Evolutionary conservation across 257 asterid species (phyloP), one percentile per base, ranked within the genome.

Genomic region (Ocimum tenuiflorum): DNA sequence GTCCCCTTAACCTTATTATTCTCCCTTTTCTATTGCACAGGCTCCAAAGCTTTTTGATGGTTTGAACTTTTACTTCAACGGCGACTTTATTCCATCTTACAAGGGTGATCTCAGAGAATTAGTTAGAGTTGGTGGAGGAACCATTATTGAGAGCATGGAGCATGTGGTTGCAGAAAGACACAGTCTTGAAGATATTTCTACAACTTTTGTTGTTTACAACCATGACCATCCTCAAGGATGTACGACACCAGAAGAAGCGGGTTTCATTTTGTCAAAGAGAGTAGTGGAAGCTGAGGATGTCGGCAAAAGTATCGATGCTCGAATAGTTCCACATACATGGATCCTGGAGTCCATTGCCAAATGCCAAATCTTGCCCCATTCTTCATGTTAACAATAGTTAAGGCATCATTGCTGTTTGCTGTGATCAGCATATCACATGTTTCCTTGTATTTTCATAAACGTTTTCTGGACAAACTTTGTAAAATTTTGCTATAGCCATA

Each of bases 271-370:
- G 31, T 27, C 4, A 4, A 27, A 27, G 31, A 27, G 31, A 4
- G 31, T 27, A 27, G n/a, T n/a, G n/a, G n/a, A 78, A 63, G 94
- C 97, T 1, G 69, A 70, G 64, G 68, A 71, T 54, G 50, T 80
- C 18, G 86, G 85, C 47, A 71, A 54, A 13, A 68, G 45, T 42
- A 63, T 73, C 0, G 72, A 75, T 12, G 80, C 82, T 55, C 76
- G n/a, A 36, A 82, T 73, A 54, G 56, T 82, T 69, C 85, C 85
- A 13, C 97, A 88, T 78, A 88, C 95, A 3, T 94, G 96, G 99
- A 86, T 94, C 70, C 68, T 94, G 82, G 99, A 94, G 69, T 81
- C 95, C 1, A 82, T 94, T 69, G 91, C 96, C 66, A 95, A 85
- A 6, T 79, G 84, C 60, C 71, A 75, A 50, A 49, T 81, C 70